phyloP scores from a whole-genome alignment of 148 eudicot genomes.

The Simmondsia chinensis region DNA sequence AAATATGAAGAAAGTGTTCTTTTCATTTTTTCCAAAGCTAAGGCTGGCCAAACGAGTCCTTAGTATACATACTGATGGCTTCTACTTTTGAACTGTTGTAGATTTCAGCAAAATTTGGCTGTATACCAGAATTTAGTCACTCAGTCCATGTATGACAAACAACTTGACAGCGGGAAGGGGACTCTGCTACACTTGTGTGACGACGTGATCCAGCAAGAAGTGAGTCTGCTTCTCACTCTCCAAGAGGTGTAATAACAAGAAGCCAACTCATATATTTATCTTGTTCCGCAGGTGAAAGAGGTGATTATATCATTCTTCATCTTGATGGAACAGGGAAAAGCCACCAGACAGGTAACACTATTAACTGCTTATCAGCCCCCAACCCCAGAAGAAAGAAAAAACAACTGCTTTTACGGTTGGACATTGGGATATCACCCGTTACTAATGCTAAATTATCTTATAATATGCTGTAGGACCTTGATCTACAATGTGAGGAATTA shows the following conservation, averaged over 20 bases:
- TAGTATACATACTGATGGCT: no score
- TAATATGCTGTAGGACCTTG: slow-evolving; percentile 68
- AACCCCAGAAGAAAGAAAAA: no score
- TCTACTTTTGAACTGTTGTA: no score
- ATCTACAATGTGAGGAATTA: slow-evolving; percentile 68
- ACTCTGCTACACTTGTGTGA: slow-evolving; percentile 80
- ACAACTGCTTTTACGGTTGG: no score
- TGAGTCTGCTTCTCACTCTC: slow-evolving; percentile 16
- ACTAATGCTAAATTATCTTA: no score
- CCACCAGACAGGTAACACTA: slow-evolving; percentile 65
- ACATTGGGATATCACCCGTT: no score
- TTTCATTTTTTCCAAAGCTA: no score
- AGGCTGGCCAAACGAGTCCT: no score
- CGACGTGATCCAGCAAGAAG: slow-evolving; percentile 68
- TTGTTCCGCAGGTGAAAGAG: slow-evolving; percentile 74
- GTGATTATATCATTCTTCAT: slow-evolving; percentile 75
- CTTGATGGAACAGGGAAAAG: slow-evolving; percentile 95
- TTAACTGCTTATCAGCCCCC: no score
- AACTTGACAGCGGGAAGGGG: slow-evolving; percentile 95
- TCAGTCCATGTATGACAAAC: slow-evolving; percentile 97
- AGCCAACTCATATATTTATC: background rate
- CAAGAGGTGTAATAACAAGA: background rate
- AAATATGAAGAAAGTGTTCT: no score
- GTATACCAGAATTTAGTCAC: slow-evolving; percentile 81
- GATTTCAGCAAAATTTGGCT: slow-evolving; percentile 89